Conservation (phyloP, 2,329 filamentous ascomycete species). For the Pochonia chlamydosporia region DNA sequence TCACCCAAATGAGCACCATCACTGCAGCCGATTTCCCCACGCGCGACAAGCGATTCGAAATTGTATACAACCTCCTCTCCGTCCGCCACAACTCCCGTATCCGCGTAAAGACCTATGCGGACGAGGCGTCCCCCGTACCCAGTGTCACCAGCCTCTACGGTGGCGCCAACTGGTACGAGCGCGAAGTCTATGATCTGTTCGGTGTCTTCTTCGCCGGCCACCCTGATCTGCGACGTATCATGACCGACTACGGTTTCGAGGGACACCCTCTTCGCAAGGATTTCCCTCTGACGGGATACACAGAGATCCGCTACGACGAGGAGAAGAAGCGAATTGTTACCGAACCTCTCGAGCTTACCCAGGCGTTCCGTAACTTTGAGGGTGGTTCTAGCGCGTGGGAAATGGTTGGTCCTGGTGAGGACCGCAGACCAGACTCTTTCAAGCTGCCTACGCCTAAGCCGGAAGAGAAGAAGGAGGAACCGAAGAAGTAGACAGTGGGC, state of each 20-base stretch:
- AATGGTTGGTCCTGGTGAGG: constrained; percentile 60
- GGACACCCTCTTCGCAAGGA: constrained; percentile 96
- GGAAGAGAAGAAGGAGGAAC: constrained; percentile 83
- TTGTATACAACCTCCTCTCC: constrained; percentile 95
- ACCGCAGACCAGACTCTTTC: constrained; percentile 76
- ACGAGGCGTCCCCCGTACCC: constrained; percentile 90
- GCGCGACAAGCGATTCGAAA: constrained; percentile 90
- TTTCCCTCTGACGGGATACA: constrained; percentile 96
- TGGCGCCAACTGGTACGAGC: constrained; percentile 97
- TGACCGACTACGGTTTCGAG: constrained; percentile 99
- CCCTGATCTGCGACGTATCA: constrained; percentile 92
- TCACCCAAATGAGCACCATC: constrained; percentile 86
- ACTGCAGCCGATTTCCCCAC: constrained; percentile 96
- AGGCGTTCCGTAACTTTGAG: constrained; percentile 98
- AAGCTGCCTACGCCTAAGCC: constrained; percentile 94
- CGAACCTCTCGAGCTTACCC: constrained; percentile 93
- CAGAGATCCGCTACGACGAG: constrained; percentile 95
- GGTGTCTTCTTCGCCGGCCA: constrained; percentile 95
- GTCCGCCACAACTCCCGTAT: constrained; percentile 96
- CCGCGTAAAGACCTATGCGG: constrained; percentile 96
- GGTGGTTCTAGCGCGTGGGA: constrained; percentile 71
- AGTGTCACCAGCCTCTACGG: constrained; percentile 83
- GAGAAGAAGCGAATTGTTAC: constrained; percentile 99
- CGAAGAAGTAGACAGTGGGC: constrained; percentile 70
- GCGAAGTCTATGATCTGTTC: constrained; percentile 95